Conservation (phyloP, 164 flowering plant genomes). For the Cinnamomum chago region DNA sequence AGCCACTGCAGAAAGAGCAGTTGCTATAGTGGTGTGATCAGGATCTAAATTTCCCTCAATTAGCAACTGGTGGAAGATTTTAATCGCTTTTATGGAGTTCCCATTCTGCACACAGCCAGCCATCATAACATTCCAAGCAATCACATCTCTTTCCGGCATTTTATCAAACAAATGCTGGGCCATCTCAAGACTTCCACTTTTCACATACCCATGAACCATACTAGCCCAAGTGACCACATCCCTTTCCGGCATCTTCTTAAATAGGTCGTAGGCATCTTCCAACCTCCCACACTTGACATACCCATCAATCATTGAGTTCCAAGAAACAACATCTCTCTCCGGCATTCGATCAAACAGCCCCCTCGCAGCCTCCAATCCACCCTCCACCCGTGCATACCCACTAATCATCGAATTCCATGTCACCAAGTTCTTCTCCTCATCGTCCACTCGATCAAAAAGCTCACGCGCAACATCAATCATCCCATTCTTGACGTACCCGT, state of each 20-base stretch:
- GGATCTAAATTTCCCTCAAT: conserved; percentile 26
- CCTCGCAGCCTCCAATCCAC: conserved; percentile 37
- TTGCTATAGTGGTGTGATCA: conserved; percentile 41
- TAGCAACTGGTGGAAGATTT: conserved; percentile 41
- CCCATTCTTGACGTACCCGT: conserved; percentile 60
- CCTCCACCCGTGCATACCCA: conserved; percentile 37
- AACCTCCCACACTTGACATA: conserved; percentile 50
- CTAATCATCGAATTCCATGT: conserved; percentile 68
- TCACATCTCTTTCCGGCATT: conserved; percentile 51
- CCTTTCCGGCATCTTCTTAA: conserved; percentile 42
- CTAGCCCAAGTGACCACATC: conserved; percentile 60
- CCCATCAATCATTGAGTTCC: conserved; percentile 67
- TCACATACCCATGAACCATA: conserved; percentile 60
- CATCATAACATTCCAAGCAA: conserved; percentile 65
- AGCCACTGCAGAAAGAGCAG: conserved; percentile 53
- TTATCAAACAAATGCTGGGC: conserved; percentile 46
- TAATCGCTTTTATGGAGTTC: conserved; percentile 38
- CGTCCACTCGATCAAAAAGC: conserved; percentile 48
- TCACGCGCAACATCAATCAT: conserved; percentile 38
- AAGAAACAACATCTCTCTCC: conserved; percentile 55
- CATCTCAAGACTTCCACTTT: conserved; percentile 33
- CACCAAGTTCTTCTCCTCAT: conserved; percentile 41
- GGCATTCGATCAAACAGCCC: conserved; percentile 56
- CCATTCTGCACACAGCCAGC: conserved; percentile 59
- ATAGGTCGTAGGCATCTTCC: conserved; percentile 43